phyloP scores from a whole-genome alignment of 1,139 yeast genomes.

The Nematodospora anomalae region DNA sequence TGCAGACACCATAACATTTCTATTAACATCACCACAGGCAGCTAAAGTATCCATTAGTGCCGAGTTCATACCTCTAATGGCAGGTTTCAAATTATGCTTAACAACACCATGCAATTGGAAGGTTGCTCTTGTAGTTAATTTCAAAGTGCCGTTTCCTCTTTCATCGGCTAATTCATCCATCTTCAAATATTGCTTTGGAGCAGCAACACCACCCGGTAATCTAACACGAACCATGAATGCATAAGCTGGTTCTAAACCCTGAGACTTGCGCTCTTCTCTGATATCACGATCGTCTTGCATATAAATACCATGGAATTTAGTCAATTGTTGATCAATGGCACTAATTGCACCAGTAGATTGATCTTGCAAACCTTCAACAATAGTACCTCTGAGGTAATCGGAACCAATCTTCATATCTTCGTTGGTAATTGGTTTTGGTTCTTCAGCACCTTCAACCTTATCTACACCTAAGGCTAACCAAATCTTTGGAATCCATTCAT shows the following conservation, averaged over 20 bases:
- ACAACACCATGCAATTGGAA: slow-evolving; percentile 96
- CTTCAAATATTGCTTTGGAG: slow-evolving; percentile 85
- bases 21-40: slow-evolving; percentile 98
- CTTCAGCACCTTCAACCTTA: slow-evolving; percentile 80
- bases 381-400: slow-evolving; percentile 88
- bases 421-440: slow-evolving; percentile 92
- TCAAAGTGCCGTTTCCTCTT: slow-evolving; percentile 91
- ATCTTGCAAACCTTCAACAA: slow-evolving; percentile 82
- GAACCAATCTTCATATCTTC: slow-evolving; percentile 93
- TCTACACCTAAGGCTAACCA: slow-evolving; percentile 94
- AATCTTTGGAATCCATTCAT: slow-evolving; percentile 78
- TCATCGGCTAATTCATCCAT: slow-evolving; percentile 80
- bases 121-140: slow-evolving; percentile 95
- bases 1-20: slow-evolving; percentile 92
- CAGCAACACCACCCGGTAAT: slow-evolving; percentile 89
- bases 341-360: slow-evolving; percentile 87
- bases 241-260: slow-evolving; percentile 93
- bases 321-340: slow-evolving; percentile 91
- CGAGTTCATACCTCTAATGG: slow-evolving; percentile 91
- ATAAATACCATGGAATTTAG: slow-evolving; percentile 97
- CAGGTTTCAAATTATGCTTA: slow-evolving; percentile 84
- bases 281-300: slow-evolving; percentile 99
- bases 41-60: slow-evolving; percentile 91
- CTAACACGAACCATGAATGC: slow-evolving; percentile 96
- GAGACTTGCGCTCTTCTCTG: slow-evolving; percentile 87